These are phyloP conservation scores for Staphylotrichum longicolle DNA, from an alignment of 495 filamentous ascomycete species.

Conservation along the genomic window DNA sequence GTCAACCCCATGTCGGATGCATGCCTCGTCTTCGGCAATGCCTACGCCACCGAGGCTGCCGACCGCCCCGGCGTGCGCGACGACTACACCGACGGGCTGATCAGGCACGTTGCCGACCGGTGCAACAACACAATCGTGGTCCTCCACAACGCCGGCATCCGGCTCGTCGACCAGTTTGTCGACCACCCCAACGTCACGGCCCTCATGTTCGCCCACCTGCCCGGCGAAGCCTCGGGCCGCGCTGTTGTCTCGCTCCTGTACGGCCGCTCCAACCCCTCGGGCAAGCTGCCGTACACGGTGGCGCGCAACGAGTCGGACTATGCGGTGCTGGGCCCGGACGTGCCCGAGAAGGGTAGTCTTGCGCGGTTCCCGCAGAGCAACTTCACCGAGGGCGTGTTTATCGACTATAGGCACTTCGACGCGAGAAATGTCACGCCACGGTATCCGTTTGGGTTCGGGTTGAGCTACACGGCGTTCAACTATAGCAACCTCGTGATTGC, in stretches of 20 bases:
- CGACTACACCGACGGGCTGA: conserved; percentile 56
- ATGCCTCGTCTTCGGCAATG: conserved; percentile 64
- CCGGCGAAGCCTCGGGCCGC: conserved; percentile 59
- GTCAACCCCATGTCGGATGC: conserved; percentile 58
- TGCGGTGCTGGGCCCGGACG: conserved; percentile 40
- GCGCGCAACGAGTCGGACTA: conserved; percentile 63
- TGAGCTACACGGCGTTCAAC: conserved; percentile 48
- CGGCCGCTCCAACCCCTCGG: conserved; percentile 57
- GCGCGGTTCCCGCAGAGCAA: conserved; percentile 55
- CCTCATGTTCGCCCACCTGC: conserved; percentile 59
- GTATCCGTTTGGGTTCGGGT: conserved; percentile 61
- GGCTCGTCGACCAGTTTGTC: conserved; percentile 57
- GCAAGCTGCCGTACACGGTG: conserved; percentile 72
- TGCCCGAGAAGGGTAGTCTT: conserved; percentile 38
- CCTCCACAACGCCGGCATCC: conserved; percentile 58
- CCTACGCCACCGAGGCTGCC: conserved; percentile 55
- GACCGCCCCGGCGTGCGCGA: conserved; percentile 45
- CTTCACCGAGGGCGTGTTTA: conserved; percentile 62
- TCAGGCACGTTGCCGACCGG: conserved; percentile 52
- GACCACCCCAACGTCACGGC: conserved; percentile 64
- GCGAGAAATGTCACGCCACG: conserved; percentile 59
- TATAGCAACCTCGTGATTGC: conserved; percentile 39
- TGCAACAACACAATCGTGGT: conserved; percentile 64
- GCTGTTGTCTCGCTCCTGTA: conserved; percentile 59
- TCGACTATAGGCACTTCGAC: conserved; percentile 70